A percentile compares a stretch with the other conserved stretches of the same genome.
These are phyloP conservation scores for Pichia nakasei DNA, from an alignment of 805 yeast genomes.

Conservation along the genomic window DNA sequence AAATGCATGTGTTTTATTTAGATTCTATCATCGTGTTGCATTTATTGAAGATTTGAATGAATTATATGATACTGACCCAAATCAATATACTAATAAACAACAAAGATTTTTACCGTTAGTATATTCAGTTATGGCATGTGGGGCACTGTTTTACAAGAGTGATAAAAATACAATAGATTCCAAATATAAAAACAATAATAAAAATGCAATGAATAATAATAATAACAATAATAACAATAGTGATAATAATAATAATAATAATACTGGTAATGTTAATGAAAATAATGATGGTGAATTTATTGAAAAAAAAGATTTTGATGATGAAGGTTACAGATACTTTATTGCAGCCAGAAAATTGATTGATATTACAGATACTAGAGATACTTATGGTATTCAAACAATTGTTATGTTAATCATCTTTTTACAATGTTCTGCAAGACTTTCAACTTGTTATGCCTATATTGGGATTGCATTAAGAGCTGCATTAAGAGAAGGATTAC, in stretches of 20 bases:
- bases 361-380: constrained; percentile 79
- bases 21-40: constrained; percentile 82
- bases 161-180: constrained; percentile 27
- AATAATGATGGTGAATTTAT: constrained; percentile 12
- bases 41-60: constrained; percentile 66
- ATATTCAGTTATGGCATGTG: constrained; percentile 83
- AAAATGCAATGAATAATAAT: constrained; percentile 19
- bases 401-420: constrained; percentile 80
- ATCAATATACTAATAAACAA: constrained; percentile 62
- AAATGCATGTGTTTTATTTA: constrained; percentile 74
- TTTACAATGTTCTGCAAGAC: constrained; percentile 79
- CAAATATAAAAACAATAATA: background rate
- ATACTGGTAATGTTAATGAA: background rate
- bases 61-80: constrained; percentile 68
- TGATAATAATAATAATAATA: constrained; percentile 13
- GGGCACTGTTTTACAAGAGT: constrained; percentile 63
- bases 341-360: constrained; percentile 71
- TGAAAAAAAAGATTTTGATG: constrained; percentile 38
- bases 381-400: constrained; percentile 74
- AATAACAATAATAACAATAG: constrained; percentile 21
- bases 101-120: constrained; percentile 69
- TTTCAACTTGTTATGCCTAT: constrained; percentile 82
- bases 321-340: constrained; percentile 75
- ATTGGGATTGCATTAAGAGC: constrained; percentile 82
- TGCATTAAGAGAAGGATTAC: constrained; percentile 76